A percentile compares a stretch with the other conserved stretches of the same genome.
These are phyloP conservation scores for Lentinus brumalis DNA, from an alignment of 768 basidiomycete genomes.

Conservation along the genomic window DNA sequence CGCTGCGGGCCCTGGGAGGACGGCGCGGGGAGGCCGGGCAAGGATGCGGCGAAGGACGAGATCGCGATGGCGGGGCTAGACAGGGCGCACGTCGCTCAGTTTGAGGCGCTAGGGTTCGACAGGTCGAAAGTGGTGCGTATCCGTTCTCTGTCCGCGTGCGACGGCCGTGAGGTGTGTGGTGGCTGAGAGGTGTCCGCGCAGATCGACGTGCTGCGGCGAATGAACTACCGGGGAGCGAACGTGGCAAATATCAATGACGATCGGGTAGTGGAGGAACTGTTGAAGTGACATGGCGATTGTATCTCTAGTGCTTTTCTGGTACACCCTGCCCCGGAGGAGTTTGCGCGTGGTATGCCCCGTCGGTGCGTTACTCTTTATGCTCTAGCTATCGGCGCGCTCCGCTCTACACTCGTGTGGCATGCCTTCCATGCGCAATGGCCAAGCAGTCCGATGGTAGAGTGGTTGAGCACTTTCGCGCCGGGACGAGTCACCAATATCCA, in stretches of 20 bases:
- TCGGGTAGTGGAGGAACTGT: slow-evolving; percentile 81
- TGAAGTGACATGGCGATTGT: slow-evolving; percentile 50
- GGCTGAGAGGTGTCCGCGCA: slow-evolving; percentile 30
- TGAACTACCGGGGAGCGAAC: slow-evolving; percentile 88
- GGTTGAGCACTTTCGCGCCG: too few relatives aligned
- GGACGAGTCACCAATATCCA: too few relatives aligned
- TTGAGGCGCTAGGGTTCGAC: slow-evolving; percentile 82
- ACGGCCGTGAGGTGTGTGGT: not conserved
- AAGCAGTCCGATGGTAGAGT: too few relatives aligned
- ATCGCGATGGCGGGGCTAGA: slow-evolving; percentile 81
- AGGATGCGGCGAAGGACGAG: slow-evolving; percentile 39
- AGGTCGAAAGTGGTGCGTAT: slow-evolving; percentile 80
- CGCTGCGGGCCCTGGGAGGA: slow-evolving; percentile 69
- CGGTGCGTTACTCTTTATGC: too few relatives aligned
- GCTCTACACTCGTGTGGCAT: too few relatives aligned
- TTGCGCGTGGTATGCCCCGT: too few relatives aligned
- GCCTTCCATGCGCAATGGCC: too few relatives aligned
- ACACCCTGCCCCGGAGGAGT: too few relatives aligned
- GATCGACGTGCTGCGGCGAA: slow-evolving; percentile 85
- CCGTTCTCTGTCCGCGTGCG: not conserved
- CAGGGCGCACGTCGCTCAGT: slow-evolving; percentile 79
- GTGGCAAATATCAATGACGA: slow-evolving; percentile 81
- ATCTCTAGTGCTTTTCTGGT: slow-evolving; percentile 8
- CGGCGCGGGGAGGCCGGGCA: slow-evolving; percentile 30
- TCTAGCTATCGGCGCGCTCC: too few relatives aligned